Base-by-base conservation (phyloP, 2,329 filamentous ascomycete species). In the Aspergillus neotritici region DNA sequence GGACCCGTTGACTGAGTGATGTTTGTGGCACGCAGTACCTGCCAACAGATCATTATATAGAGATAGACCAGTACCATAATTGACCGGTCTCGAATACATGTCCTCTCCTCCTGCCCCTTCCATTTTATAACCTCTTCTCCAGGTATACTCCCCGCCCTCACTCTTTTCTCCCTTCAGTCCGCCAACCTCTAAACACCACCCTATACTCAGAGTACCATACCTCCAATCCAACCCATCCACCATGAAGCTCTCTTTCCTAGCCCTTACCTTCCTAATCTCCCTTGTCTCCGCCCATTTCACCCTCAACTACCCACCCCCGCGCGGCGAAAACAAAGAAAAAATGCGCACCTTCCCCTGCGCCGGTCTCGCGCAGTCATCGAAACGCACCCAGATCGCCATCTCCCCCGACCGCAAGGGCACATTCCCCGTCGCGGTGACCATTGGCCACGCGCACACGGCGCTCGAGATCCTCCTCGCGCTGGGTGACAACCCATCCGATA, bases 231-330 rank as follows among this genome's bases (percentile, higher is more conserved):
- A 28, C n/a, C 9, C 16, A 44, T 17, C n/a, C 40, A 52, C 17
- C 15, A 64, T 63, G 64, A 59, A 62, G 47, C 42, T 66, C 43
- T 55, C 71, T 35, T 45, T 62, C 37, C 40, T 62, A 38, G 45
- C 64, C 31, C 60, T 71, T 40, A 56, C 71, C 48, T 57, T 65
- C 41, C 60, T 74, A 43, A 61, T 70, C 36, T 66, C 73, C 43
- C 52, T 74, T 35, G 65, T 68, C 13, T 64, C 74, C 32, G 78
- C 77, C 12, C 79, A 82, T 57, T 82, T 80, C 66, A 57, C 68
- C 3, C 69, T 82, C 60, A 60, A 69, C 30, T 80, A 72, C 50
- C 79, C 79, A 9, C 48, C 65, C 12, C 60, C 67, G 47, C 74
- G 78, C 41, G 77, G 76, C 21, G 70, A 69, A 54, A 55, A 69